Conservation (phyloP, 768 basidiomycete species). For the Clavaria fumosa region DNA sequence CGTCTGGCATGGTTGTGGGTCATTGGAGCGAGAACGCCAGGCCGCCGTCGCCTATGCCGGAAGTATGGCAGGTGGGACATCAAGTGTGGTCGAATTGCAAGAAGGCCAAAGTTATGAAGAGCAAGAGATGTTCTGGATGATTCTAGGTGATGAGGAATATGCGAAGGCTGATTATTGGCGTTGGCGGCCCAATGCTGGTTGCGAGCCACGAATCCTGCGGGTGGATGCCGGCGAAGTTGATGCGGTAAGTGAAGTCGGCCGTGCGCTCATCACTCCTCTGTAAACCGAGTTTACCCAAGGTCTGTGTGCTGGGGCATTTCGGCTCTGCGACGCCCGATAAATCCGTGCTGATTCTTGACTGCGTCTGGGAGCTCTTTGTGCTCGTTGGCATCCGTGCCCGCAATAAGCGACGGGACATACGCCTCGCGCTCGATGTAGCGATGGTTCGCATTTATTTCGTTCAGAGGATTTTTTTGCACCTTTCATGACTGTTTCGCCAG, state of each 20-base stretch:
- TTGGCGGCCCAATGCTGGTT: conserved; percentile 37
- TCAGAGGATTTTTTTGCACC: background rate
- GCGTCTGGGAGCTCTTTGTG: conserved; percentile 68
- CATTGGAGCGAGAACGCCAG: conserved; percentile 37
- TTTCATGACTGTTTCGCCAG: conserved; percentile 19
- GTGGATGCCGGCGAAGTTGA: conserved; percentile 31
- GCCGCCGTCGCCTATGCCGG: conserved; percentile 50
- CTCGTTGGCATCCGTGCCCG: conserved; percentile 56
- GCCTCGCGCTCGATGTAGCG: conserved; percentile 41
- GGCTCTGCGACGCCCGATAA: no score
- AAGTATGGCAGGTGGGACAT: conserved; percentile 24
- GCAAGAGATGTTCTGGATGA: conserved; percentile 80
- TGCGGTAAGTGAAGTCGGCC: no score
- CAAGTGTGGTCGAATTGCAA: conserved; percentile 34
- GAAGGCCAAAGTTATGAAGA: conserved; percentile 48
- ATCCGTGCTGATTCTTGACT: conserved; percentile 55
- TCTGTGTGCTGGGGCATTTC: no score
- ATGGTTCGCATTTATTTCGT: conserved; percentile 24
- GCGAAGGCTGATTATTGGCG: conserved; percentile 75
- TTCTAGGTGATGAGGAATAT: conserved; percentile 60
- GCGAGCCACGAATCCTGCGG: conserved; percentile 44
- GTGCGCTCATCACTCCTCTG: no score
- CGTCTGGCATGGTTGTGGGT: conserved; percentile 72
- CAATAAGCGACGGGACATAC: conserved; percentile 41
- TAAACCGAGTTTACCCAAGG: no score